Evolutionary conservation across 164 flowering plant genomes (phyloP), one percentile per base, ranked within the genome.

Genomic region (Dillenia turbinata): DNA sequence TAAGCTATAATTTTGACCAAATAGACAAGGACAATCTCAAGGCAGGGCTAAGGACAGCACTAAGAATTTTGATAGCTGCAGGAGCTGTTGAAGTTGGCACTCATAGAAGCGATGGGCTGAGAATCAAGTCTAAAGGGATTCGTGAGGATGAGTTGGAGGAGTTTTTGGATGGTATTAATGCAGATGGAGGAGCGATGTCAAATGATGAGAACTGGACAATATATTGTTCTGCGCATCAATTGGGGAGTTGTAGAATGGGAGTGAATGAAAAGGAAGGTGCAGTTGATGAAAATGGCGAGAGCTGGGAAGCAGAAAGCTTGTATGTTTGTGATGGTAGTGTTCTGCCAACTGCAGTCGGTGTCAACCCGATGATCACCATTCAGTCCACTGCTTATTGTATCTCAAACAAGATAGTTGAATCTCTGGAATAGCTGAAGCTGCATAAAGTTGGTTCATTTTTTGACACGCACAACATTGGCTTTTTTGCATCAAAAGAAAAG

Each of bases 291-390:
- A 72, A 73, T 43, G 83, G 81, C n/a, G 75, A 79, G 72, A 79
- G 77, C 62, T 79, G 83, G 83, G 83, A 79, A 50, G 81, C 77
- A 47, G 75, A 77, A 53, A 70, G 70, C 22, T 52, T 79, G 45
- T 79, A 54, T 65, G 76, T 79, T 8, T 77, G 81, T 26, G 83
- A 79, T 70, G 79, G 62, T 13, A 77, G 83, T 62, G 66, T 79
- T 56, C 51, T 79, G 52, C 83, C 83, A 0, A 72, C 48, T 70
- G 81, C 83, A 47, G 51, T 77, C 55, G 83, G 81, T 16, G 70
- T 79, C 24, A 79, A 79, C 64, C 83, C 81, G 55, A 77, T 79
- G 81, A 71, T 79, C 62, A 79, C 83, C 33, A 72, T 79, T n/a
- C 69, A 74, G 72, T 72, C 83, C 16, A 71, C 71, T 61, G 77